Evolutionary conservation across 1,284 basidiomycete genomes (phyloP), one percentile per base, ranked within the genome.

Genomic region (Takashimella tepidaria): DNA sequence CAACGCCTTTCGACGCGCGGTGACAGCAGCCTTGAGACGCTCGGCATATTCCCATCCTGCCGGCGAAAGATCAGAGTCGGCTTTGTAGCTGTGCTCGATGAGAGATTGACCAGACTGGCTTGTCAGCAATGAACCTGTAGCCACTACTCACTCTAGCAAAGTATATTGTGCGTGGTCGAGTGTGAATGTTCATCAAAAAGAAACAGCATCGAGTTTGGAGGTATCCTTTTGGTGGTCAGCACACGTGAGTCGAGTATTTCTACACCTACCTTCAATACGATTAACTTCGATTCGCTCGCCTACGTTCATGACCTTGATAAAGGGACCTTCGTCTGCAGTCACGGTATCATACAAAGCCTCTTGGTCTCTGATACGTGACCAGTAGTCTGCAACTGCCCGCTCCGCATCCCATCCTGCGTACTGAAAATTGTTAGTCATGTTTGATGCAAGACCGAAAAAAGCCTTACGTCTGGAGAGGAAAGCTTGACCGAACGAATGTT

Each of bases 131-230:
- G 19, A 2, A 12, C 4, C 23, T 6, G 5, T 2, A 41, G 20
- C 3, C 10, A 3, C 12, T 4, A 72, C 86, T 57, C 67, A 93
- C 91, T 45, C 92, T 79, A 4, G 92, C 92, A 75, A 96, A 95
- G 74, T 91, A 95, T 56, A 93, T 95, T 43, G 87, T 92, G 20
- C 93, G 82, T 63, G 86, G 87, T 47, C 82, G 81, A 68, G 95
- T 95, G 78, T 98, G 93, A 51, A 95, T 97, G 72, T 96, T 98
- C 95, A 96, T 97, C 55, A 96, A 81, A 82, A 93, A 96, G 69
- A 75, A 70, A 67, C 75, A 72, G 68, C 76, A 74, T 58, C 93
- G 81, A 3, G 90, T 92, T 84, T 98, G 78, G 16, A 83, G 74
- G 62, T 82, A 76, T 13, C 75, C 74, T 76, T 49, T n/a, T n/a